phyloP scores from a whole-genome alignment of 257 asterid species.

The Henckelia pumila region DNA sequence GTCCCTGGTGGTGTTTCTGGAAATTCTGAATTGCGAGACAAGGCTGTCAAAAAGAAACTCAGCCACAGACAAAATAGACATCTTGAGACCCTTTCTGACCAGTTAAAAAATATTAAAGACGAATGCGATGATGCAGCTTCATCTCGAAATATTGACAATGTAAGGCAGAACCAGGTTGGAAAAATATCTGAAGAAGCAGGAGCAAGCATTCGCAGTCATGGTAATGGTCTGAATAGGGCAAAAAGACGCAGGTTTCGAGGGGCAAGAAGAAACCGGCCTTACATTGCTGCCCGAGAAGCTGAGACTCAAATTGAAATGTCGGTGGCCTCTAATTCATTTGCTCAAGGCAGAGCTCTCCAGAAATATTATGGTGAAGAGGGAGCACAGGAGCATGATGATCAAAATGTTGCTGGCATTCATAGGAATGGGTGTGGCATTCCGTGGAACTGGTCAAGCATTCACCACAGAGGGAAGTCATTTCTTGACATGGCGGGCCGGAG shows the following conservation, averaged over 20 bases:
- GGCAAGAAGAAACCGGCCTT: slow-evolving; percentile 59
- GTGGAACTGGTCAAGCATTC: slow-evolving; percentile 94
- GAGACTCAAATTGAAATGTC: slow-evolving; percentile 69
- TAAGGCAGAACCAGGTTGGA: slow-evolving; percentile 31
- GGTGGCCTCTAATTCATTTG: slow-evolving; percentile 82
- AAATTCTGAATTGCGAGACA: slow-evolving; percentile 42
- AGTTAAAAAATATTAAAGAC: slow-evolving; percentile 43
- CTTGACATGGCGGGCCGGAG: slow-evolving; percentile 91
- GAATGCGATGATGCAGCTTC: slow-evolving; percentile 68
- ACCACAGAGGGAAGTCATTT: slow-evolving; percentile 78
- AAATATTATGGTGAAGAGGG: slow-evolving; percentile 41
- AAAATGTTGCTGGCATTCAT: slow-evolving; percentile 43
- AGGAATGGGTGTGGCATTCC: slow-evolving; percentile 90
- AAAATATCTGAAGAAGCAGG: slow-evolving; percentile 40
- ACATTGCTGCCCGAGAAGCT: slow-evolving; percentile 46
- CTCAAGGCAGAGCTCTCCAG: slow-evolving; percentile 42
- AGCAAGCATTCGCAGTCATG: slow-evolving; percentile 30
- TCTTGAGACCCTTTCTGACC: slow-evolving; percentile 56
- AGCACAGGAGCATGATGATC: slow-evolving; percentile 40
- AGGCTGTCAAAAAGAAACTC: slow-evolving; percentile 31
- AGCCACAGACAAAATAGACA: slow-evolving; percentile 37
- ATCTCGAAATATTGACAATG: slow-evolving; percentile 40
- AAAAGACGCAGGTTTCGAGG: slow-evolving; percentile 79
- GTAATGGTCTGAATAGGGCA: slow-evolving; percentile 43
- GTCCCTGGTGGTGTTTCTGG: slow-evolving; percentile 37